These are phyloP conservation scores for Vigna unguiculata DNA, from an alignment of 306 rosid species.

Conservation along the genomic window DNA sequence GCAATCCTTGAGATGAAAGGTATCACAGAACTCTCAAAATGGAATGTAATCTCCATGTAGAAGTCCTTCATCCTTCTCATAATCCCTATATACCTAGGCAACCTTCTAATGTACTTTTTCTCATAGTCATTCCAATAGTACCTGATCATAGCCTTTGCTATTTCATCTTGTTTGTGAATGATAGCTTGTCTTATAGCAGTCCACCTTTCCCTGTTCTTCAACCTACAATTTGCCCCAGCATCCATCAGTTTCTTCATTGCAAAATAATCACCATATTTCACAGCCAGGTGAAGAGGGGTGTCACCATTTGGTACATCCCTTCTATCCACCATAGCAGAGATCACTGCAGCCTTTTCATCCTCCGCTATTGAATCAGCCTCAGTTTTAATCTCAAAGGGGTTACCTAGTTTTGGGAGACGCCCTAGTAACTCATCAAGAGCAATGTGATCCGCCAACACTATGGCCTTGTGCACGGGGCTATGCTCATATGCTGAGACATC, in stretches of 20 bases:
- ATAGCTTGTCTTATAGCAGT: conserved; percentile 85
- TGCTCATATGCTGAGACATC: conserved; percentile 77
- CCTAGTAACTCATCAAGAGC: conserved; percentile 64
- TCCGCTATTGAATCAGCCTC: conserved; percentile 78
- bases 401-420: conserved; percentile 62
- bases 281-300: conserved; percentile 89
- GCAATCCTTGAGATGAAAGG: conserved; percentile 97
- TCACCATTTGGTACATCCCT: conserved; percentile 87
- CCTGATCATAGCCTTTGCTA: conserved; percentile 67
- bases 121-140: conserved; percentile 65
- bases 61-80: conserved; percentile 88
- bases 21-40: conserved; percentile 93
- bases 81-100: conserved; percentile 79
- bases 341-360: conserved; percentile 76
- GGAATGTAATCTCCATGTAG: conserved; percentile 94
- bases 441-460: conserved; percentile 64
- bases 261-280: conserved; percentile 64
- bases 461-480: conserved; percentile 83
- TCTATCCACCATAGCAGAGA: conserved; percentile 67
- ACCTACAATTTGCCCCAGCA: conserved; percentile 75
- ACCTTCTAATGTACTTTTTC: conserved; percentile 76
- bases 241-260: conserved; percentile 75
- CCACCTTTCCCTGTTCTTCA: conserved; percentile 92
- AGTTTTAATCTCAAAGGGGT: conserved; percentile 63
- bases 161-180: conserved; percentile 65